A percentile compares a stretch with the other conserved stretches of the same genome.
phyloP scores from a whole-genome alignment of 768 basidiomycete species.

The Pisolithus tinctorius region DNA sequence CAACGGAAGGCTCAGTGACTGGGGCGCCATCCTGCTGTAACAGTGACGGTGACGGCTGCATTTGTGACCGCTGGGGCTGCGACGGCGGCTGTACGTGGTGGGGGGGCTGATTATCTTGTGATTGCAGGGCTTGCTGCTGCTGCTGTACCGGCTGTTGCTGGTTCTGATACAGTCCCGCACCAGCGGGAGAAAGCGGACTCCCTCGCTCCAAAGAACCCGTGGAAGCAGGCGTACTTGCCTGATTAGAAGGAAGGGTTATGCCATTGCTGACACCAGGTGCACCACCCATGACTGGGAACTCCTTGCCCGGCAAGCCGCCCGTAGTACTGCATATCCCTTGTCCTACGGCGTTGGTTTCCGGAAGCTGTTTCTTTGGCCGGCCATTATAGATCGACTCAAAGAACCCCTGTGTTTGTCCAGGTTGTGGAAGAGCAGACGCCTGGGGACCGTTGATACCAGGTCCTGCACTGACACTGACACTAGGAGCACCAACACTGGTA shows the following conservation, averaged over 20 bases:
- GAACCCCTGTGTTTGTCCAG: conserved; percentile 26
- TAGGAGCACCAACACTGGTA: neutral
- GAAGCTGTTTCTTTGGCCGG: conserved; percentile 73
- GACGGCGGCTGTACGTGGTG: conserved; percentile 39
- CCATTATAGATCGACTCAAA: conserved; percentile 77
- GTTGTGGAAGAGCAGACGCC: conserved; percentile 8
- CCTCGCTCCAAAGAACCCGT: conserved; percentile 48
- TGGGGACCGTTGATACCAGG: conserved; percentile 14
- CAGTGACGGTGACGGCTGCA: neutral
- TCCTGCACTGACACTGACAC: neutral
- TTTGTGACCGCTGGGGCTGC: conserved; percentile 3
- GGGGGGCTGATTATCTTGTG: conserved; percentile 25
- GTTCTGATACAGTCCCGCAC: conserved; percentile 36
- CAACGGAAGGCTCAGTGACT: conserved; percentile 1
- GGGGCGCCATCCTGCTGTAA: conserved; percentile 11
- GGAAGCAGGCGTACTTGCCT: conserved; percentile 43
- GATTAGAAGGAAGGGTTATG: conserved; percentile 47
- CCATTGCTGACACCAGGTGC: conserved; percentile 3
- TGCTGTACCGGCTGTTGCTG: conserved; percentile 24
- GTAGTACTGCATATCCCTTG: conserved; percentile 38
- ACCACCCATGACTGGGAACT: conserved; percentile 59
- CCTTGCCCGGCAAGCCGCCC: conserved; percentile 37
- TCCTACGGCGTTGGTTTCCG: conserved; percentile 43
- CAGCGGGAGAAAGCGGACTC: conserved; percentile 28
- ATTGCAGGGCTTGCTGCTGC: conserved; percentile 20